phyloP scores from a whole-genome alignment of 306 rosid species.

The Vigna trinervia region DNA sequence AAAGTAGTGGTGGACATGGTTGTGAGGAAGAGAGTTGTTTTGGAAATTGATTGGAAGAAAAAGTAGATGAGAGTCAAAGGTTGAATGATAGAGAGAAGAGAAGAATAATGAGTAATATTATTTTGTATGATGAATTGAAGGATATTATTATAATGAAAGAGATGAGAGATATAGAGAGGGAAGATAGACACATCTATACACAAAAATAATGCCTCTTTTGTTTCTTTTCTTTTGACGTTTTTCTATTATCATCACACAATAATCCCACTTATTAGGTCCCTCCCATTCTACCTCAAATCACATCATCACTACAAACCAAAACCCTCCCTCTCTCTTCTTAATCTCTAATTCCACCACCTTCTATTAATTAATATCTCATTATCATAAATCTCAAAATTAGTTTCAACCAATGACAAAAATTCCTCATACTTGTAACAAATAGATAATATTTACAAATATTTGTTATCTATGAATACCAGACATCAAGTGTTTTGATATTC shows the following conservation, averaged over 20 bases:
- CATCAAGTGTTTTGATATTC: too few species aligned
- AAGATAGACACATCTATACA: background rate
- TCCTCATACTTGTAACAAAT: too few species aligned
- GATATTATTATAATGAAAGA: conserved; percentile 22
- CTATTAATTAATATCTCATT: background rate
- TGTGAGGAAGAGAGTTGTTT: too few species aligned
- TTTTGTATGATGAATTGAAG: background rate
- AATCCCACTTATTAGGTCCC: conserved; percentile 16
- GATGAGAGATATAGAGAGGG: background rate
- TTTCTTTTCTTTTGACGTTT: conserved; percentile 25
- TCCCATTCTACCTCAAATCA: background rate
- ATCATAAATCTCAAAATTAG: too few species aligned
- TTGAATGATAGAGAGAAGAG: conserved; percentile 19
- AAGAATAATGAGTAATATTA: background rate
- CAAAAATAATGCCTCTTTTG: conserved; percentile 9
- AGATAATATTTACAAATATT: too few species aligned
- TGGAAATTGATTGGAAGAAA: too few species aligned
- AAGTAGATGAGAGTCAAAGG: conserved; percentile 5
- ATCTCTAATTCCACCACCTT: background rate
- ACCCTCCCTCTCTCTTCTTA: background rate
- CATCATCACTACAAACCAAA: conserved; percentile 5
- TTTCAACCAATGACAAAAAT: too few species aligned
- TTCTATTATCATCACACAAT: conserved; percentile 5
- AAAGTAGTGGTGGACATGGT: too few species aligned
- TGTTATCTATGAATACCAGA: too few species aligned